Percentiles rank a stretch among this genome's conserved stretches.
Evolutionary conservation across 352 stramenopile genomes (phyloP).

Genomic region (Lagenidium sp.): DNA sequence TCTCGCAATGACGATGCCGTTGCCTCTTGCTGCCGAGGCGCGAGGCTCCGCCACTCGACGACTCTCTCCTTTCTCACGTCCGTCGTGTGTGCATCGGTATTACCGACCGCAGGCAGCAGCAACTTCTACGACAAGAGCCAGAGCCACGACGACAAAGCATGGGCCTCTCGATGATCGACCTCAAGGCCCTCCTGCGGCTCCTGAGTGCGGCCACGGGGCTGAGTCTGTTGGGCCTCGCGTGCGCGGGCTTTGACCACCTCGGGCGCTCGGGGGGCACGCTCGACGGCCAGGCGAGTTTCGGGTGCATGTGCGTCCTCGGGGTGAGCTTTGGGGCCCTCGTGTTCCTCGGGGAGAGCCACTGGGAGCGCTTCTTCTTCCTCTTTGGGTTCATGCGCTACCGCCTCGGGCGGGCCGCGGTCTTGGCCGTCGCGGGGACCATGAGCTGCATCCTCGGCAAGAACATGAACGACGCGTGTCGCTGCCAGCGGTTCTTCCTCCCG

Average conservation of each 20-base stretch:
- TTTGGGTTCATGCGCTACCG: conserved; percentile 78
- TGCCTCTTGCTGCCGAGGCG: no score
- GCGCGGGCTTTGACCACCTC: conserved; percentile 39
- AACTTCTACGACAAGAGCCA: no score
- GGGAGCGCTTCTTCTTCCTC: conserved; percentile 67
- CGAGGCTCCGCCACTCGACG: no score
- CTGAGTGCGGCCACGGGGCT: conserved; percentile 21
- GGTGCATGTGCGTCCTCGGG: conserved; percentile 67
- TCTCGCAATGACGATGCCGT: no score
- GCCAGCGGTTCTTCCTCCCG: conserved; percentile 34
- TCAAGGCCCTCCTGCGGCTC: conserved; percentile 30
- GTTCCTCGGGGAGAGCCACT: conserved; percentile 46
- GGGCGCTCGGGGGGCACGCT: conserved; percentile 18
- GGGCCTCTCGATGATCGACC: conserved; percentile 2
- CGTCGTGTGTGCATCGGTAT: no score
- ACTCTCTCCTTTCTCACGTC: no score
- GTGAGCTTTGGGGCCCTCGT: conserved; percentile 53
- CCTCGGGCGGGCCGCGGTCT: conserved; percentile 43
- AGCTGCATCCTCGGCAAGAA: conserved; percentile 48
- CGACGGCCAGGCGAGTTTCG: conserved; percentile 46
- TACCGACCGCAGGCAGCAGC: no score
- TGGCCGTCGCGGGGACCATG: conserved; percentile 51
- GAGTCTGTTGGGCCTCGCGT: conserved; percentile 32
- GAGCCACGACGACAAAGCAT: no score
- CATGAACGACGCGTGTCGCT: conserved; percentile 37